Percentiles rank a stretch among this genome's conserved stretches.
Evolutionary conservation across 2,329 filamentous ascomycete genomes (phyloP).

Genomic region (Chlorencoelia australis): DNA sequence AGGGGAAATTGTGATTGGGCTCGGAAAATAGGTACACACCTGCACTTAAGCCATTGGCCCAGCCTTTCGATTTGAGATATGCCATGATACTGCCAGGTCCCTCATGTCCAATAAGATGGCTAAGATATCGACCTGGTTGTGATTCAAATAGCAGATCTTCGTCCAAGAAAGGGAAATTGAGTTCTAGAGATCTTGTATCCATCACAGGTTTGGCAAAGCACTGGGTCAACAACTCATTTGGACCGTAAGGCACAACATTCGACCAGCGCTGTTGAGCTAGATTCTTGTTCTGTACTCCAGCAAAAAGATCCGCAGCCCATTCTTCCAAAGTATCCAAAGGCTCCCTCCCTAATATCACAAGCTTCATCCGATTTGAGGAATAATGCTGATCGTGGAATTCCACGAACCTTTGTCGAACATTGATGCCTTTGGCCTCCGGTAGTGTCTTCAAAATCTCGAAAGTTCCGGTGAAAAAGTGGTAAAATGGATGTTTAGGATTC

Average conservation of each 20-base stretch:
- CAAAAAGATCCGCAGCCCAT: slow-evolving; percentile 61
- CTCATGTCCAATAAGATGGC: slow-evolving; percentile 65
- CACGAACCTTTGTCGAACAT: slow-evolving; percentile 63
- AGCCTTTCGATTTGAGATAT: slow-evolving; percentile 62
- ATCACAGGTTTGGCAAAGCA: slow-evolving; percentile 65
- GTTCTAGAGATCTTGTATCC: slow-evolving; percentile 55
- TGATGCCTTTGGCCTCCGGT: slow-evolving; percentile 54
- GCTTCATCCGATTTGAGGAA: slow-evolving; percentile 66
- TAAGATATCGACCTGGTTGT: slow-evolving; percentile 60
- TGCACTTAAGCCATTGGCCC: slow-evolving; percentile 58
- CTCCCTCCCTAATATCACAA: slow-evolving; percentile 60
- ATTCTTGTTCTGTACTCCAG: slow-evolving; percentile 57
- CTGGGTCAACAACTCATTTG: slow-evolving; percentile 52
- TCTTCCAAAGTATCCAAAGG: slow-evolving; percentile 54
- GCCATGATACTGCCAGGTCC: slow-evolving; percentile 65
- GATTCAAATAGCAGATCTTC: slow-evolving; percentile 58
- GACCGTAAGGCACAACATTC: slow-evolving; percentile 46
- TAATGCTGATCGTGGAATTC: slow-evolving; percentile 63
- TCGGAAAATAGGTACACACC: too few species aligned
- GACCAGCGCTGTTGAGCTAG: slow-evolving; percentile 58
- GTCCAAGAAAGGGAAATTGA: slow-evolving; percentile 60
- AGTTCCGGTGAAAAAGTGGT: slow-evolving; percentile 66
- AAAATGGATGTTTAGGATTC: slow-evolving; percentile 60
- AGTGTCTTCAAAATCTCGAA: slow-evolving; percentile 60
- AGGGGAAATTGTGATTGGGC: too few species aligned